Evolutionary conservation across 2,329 filamentous ascomycete genomes (phyloP).

Genomic region (Exutisphaerella laricina): DNA sequence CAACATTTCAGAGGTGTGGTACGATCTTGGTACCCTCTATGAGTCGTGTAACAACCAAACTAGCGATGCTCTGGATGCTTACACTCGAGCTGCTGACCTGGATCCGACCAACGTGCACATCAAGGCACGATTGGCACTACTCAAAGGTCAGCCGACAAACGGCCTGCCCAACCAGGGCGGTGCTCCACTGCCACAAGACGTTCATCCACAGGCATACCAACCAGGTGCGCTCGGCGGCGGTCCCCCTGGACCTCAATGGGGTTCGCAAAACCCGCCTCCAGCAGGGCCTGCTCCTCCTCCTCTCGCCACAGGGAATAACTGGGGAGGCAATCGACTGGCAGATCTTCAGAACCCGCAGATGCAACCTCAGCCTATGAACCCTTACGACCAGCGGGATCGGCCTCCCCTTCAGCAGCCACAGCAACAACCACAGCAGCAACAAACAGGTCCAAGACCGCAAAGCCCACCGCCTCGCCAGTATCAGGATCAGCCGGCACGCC

Average conservation of each 20-base stretch:
- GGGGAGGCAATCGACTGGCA: constrained; percentile 64
- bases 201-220: constrained; percentile 92
- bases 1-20: constrained; percentile 99
- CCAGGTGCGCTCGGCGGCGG: constrained; percentile 68
- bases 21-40: constrained; percentile 93
- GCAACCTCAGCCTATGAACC: constrained; percentile 65
- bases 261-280: constrained; percentile 62
- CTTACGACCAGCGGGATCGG: constrained; percentile 72
- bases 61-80: constrained; percentile 90
- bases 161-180: constrained; percentile 65
- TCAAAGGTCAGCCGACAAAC: constrained; percentile 68
- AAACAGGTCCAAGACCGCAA: constrained; percentile 40
- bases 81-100: constrained; percentile 87
- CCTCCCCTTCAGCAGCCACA: constrained; percentile 40
- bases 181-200: constrained; percentile 88
- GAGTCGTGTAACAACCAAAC: constrained; percentile 99
- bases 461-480: constrained; percentile 56
- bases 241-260: constrained; percentile 85
- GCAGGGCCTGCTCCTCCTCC: constrained; percentile 59
- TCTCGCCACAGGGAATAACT: constrained; percentile 48
- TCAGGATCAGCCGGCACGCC: constrained; percentile 33
- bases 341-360: constrained; percentile 63
- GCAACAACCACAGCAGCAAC: constrained; percentile 39
- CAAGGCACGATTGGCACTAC: constrained; percentile 84
- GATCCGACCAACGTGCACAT: constrained; percentile 93